phyloP scores from a whole-genome alignment of 495 filamentous ascomycete genomes.

The Aspergillus diversus region DNA sequence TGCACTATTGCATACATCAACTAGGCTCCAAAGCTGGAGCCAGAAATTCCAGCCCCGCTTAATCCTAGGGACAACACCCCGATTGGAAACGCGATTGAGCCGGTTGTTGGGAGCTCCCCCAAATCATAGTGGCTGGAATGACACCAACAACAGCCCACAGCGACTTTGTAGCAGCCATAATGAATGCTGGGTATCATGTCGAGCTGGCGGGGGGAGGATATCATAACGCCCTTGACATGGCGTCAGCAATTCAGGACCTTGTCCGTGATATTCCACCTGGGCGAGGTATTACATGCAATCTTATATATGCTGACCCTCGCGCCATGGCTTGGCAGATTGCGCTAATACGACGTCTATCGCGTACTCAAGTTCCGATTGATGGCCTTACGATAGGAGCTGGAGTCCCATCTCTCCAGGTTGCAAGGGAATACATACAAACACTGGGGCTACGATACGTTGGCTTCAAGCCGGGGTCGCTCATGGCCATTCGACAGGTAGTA shows the following conservation, averaged over 20 bases:
- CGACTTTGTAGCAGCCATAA: slow-evolving; percentile 43
- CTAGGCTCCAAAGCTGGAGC: slow-evolving; percentile 25
- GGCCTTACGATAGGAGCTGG: slow-evolving; percentile 53
- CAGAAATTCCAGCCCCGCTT: slow-evolving; percentile 32
- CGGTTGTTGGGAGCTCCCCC: slow-evolving; percentile 40
- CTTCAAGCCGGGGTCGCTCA: slow-evolving; percentile 53
- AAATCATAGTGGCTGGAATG: slow-evolving; percentile 47
- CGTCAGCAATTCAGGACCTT: slow-evolving; percentile 35
- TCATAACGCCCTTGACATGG: slow-evolving; percentile 29
- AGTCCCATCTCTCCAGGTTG: slow-evolving; percentile 54
- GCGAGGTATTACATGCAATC: slow-evolving; percentile 42
- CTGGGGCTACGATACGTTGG: slow-evolving; percentile 51
- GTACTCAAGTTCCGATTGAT: slow-evolving; percentile 35
- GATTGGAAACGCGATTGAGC: slow-evolving; percentile 41
- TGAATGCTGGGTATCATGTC: slow-evolving; percentile 45
- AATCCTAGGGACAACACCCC: slow-evolving; percentile 7
- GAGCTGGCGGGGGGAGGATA: slow-evolving; percentile 47
- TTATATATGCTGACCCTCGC: slow-evolving; percentile 45
- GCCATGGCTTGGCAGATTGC: slow-evolving; percentile 42
- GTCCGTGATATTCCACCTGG: slow-evolving; percentile 29
- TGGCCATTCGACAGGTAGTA: slow-evolving; percentile 51
- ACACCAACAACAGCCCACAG: slow-evolving; percentile 45
- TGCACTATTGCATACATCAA: slow-evolving; percentile 20
- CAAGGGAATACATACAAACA: slow-evolving; percentile 49
- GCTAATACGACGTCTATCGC: slow-evolving; percentile 31